Conservation (phyloP, 495 filamentous ascomycete species). For the Margaritispora aquatica region DNA sequence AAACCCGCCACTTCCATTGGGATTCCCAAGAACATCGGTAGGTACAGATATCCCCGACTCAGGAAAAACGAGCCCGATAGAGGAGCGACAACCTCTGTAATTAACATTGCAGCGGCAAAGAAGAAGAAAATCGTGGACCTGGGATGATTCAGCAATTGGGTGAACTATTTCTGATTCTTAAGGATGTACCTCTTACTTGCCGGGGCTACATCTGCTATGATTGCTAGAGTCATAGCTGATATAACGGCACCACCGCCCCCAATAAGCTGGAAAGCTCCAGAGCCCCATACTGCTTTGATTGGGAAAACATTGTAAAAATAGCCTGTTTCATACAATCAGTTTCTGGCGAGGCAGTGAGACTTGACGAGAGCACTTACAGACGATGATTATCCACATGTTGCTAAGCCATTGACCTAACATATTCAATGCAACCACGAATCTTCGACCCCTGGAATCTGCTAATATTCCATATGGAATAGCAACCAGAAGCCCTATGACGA, state of each 20-base stretch:
- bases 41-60: neutral
- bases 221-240: neutral
- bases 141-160: neutral
- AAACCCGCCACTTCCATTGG: neutral
- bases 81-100: neutral
- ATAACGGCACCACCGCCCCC: neutral
- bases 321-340: neutral
- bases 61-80: neutral
- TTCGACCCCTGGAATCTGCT: neutral
- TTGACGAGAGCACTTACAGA: neutral
- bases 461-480: neutral
- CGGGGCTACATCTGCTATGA: neutral
- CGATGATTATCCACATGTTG: neutral
- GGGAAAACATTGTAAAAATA: neutral
- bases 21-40: neutral
- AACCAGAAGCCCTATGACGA: neutral
- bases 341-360: neutral
- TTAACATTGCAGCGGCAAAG: neutral
- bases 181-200: neutral
- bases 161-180: neutral
- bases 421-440: neutral
- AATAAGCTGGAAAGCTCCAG: neutral
- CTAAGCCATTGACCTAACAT: neutral
- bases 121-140: neutral
- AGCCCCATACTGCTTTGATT: neutral